Evolutionary conservation across 169 alveolate species (phyloP).

Genomic region (Plasmodium yoelii): DNA sequence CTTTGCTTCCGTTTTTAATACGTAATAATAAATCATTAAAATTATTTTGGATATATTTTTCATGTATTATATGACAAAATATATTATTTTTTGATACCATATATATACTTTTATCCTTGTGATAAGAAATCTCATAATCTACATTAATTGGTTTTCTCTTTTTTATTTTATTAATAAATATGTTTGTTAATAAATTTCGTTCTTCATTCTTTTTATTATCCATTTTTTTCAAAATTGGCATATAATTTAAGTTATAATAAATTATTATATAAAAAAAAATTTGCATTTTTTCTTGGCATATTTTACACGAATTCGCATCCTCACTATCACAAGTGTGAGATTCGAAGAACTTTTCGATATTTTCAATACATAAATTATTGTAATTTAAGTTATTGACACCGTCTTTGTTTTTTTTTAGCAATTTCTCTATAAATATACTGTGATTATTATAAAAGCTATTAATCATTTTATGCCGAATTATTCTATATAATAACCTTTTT

Average conservation of each 20-base stretch:
- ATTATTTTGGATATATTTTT: constrained; percentile 47
- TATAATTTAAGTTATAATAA: constrained; percentile 61
- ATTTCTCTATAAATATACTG: constrained; percentile 34
- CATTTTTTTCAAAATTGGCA: constrained; percentile 2
- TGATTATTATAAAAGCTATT: constrained; percentile 62
- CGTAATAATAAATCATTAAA: constrained; percentile 56
- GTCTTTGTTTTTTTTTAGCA: constrained; percentile 34
- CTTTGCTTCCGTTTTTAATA: constrained; percentile 63
- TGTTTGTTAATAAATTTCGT: constrained; percentile 36
- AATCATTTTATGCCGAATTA: constrained; percentile 57
- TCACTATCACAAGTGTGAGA: constrained; percentile 19
- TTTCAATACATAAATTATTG: constrained; percentile 46
- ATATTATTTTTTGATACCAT: constrained; percentile 56
- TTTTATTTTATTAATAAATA: constrained; percentile 31
- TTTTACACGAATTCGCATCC: constrained; percentile 24
- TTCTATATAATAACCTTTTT: constrained; percentile 58
- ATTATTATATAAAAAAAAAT: constrained; percentile 40
- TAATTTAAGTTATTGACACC: neutral
- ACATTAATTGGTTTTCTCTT: constrained; percentile 66
- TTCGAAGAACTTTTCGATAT: constrained; percentile 26
- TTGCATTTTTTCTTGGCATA: constrained; percentile 45
- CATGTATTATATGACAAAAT: constrained; percentile 70
- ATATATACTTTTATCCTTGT: constrained; percentile 46
- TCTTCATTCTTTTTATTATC: constrained; percentile 9
- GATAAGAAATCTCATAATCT: constrained; percentile 48